A percentile compares a stretch with the other conserved stretches of the same genome.
Conservation (phyloP, 306 rosid genomes). For the Malus fusca region DNA sequence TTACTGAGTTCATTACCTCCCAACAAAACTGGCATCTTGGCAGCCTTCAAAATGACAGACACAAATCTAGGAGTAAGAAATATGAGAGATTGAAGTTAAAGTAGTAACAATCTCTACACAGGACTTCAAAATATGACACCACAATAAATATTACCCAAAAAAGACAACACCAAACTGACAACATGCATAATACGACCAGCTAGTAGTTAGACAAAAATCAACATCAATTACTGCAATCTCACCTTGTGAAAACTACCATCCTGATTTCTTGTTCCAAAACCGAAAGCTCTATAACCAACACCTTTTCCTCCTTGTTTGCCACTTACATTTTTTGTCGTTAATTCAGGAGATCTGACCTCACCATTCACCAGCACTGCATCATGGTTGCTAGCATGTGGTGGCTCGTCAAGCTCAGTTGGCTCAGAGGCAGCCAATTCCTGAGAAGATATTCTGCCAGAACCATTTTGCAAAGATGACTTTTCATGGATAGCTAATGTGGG, state of each 20-base stretch:
- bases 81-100: not conserved
- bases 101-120: not conserved
- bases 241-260: conserved; percentile 68
- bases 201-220: conserved; percentile 1
- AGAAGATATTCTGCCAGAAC: conserved; percentile 38
- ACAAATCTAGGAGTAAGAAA: conserved; percentile 20
- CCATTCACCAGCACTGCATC: conserved; percentile 55
- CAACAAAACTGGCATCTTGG: conserved; percentile 44
- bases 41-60: conserved; percentile 50
- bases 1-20: conserved; percentile 86
- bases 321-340: conserved; percentile 27
- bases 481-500: conserved; percentile 67
- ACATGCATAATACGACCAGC: conserved; percentile 4
- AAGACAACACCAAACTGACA: not conserved
- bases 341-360: conserved; percentile 49
- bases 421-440: conserved; percentile 41
- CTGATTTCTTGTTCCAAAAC: conserved; percentile 64
- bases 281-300: conserved; percentile 48
- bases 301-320: conserved; percentile 56
- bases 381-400: conserved; percentile 30
- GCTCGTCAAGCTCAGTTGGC: conserved; percentile 35
- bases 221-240: conserved; percentile 10
- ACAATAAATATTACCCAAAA: not conserved
- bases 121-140: not conserved
- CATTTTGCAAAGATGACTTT: conserved; percentile 46